A percentile compares a stretch with the other conserved stretches of the same genome.
phyloP scores from a whole-genome alignment of 345 rosid species.

The Limnanthes douglasii region DNA sequence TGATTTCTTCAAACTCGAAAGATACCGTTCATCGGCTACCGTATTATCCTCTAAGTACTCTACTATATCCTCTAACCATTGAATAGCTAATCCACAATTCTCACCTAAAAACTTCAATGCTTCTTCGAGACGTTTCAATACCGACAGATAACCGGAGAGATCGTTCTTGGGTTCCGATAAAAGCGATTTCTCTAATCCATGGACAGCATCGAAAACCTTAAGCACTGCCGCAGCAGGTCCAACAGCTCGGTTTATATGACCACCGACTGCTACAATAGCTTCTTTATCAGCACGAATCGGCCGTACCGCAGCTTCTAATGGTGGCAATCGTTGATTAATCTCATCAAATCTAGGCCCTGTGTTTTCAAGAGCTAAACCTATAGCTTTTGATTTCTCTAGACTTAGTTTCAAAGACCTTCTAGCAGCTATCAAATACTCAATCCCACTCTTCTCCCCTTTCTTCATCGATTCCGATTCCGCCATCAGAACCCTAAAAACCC shows the following conservation, averaged over 20 bases:
- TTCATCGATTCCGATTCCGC: constrained; percentile 20
- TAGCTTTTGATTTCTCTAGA: constrained; percentile 69
- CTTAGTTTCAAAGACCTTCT: constrained; percentile 49
- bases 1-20: constrained; percentile 49
- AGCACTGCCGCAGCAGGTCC: constrained; percentile 99
- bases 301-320: constrained; percentile 69
- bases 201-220: constrained; percentile 95
- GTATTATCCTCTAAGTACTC: constrained; percentile 85
- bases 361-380: constrained; percentile 38
- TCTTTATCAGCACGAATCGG: constrained; percentile 90
- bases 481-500: constrained; percentile 24
- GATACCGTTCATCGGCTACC: constrained; percentile 66
- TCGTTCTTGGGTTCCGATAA: constrained; percentile 76
- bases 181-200: constrained; percentile 83
- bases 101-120: constrained; percentile 84
- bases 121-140: constrained; percentile 84
- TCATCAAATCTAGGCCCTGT: constrained; percentile 69
- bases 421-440: constrained; percentile 48
- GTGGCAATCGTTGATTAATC: constrained; percentile 65
- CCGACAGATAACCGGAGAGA: constrained; percentile 69
- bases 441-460: constrained; percentile 9
- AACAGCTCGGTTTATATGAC: constrained; percentile 93
- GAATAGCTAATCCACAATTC: constrained; percentile 88
- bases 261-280: constrained; percentile 71
- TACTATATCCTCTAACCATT: constrained; percentile 97